Percentiles rank a stretch among this genome's conserved stretches.
Conservation (phyloP, 2,329 filamentous ascomycete genomes). For the Aspergillus sp. region DNA sequence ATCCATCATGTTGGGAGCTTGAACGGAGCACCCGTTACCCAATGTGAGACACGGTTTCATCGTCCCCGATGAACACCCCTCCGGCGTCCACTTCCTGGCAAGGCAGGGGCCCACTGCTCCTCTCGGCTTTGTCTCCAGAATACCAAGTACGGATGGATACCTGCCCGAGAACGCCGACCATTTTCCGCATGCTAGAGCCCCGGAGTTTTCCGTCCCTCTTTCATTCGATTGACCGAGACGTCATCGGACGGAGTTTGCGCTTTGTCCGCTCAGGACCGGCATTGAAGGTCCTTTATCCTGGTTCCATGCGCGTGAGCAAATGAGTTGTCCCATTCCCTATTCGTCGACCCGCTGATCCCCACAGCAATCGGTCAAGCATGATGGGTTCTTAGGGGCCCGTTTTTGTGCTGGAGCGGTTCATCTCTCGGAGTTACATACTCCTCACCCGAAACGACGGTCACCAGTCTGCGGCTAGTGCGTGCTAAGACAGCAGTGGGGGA, state of each 20-base stretch:
- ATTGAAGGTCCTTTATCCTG: not conserved
- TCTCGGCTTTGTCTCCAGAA: not conserved
- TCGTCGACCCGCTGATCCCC: not conserved
- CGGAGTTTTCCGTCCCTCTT: not conserved
- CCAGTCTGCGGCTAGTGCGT: not conserved
- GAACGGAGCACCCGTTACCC: not conserved
- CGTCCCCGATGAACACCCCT: not conserved
- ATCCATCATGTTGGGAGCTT: not conserved
- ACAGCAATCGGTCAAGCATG: slow-evolving; percentile 2
- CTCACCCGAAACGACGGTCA: slow-evolving; percentile 3
- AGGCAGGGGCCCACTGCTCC: too few relatives aligned
- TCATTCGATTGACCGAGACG: not conserved
- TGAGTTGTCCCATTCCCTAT: not conserved
- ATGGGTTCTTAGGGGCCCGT: not conserved
- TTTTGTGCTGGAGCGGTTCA: not conserved
- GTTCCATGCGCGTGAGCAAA: not conserved
- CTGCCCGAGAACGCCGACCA: not conserved
- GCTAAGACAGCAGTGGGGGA: slow-evolving; percentile 6
- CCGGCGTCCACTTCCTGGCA: not conserved
- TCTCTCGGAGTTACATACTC: not conserved
- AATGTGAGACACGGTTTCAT: not conserved
- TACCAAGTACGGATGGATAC: not conserved
- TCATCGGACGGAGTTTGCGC: not conserved
- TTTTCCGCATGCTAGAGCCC: not conserved
- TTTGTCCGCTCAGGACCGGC: not conserved